These are phyloP conservation scores for Isoetes taiwanensis DNA, from an alignment of 75 land plant species.

Conservation along the genomic window DNA sequence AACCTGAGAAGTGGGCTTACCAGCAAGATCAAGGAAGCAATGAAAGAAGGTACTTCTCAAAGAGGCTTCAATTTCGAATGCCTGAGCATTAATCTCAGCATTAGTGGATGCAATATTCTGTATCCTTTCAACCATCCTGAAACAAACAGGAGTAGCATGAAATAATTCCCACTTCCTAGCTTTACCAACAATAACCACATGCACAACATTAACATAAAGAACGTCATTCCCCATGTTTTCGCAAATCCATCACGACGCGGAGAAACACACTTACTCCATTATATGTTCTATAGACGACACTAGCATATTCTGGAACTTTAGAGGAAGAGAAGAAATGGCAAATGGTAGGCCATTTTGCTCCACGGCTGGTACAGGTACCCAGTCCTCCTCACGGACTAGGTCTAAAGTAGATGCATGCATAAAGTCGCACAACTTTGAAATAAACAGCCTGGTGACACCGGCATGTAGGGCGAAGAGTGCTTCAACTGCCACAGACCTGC, in stretches of 20 bases:
- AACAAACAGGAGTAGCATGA: slow-evolving; percentile 8
- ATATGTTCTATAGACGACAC: slow-evolving; percentile 74
- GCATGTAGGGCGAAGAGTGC: slow-evolving; percentile 40
- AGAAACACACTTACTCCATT: slow-evolving; percentile 27
- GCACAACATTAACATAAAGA: not conserved
- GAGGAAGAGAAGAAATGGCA: slow-evolving; percentile 69
- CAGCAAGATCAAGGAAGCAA: slow-evolving; percentile 68
- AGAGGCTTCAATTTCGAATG: slow-evolving; percentile 67
- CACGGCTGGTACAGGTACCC: slow-evolving; percentile 75
- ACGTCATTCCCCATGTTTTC: not conserved
- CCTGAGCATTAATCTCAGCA: slow-evolving; percentile 42
- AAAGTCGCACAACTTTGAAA: slow-evolving; percentile 67
- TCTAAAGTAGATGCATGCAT: slow-evolving; percentile 48
- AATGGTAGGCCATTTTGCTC: slow-evolving; percentile 71
- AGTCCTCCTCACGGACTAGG: slow-evolving; percentile 62
- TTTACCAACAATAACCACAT: not conserved
- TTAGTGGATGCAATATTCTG: slow-evolving; percentile 36
- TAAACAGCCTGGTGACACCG: slow-evolving; percentile 61
- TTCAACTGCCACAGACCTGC: too few relatives aligned
- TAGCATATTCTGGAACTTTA: slow-evolving; percentile 49
- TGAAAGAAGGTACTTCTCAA: slow-evolving; percentile 67
- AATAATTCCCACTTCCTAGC: not conserved
- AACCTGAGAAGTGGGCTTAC: slow-evolving; percentile 19
- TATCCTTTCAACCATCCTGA: slow-evolving; percentile 65
- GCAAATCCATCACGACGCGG: not conserved